phyloP scores from a whole-genome alignment of 495 filamentous ascomycete genomes.

The Penicillium simplicissimum region DNA sequence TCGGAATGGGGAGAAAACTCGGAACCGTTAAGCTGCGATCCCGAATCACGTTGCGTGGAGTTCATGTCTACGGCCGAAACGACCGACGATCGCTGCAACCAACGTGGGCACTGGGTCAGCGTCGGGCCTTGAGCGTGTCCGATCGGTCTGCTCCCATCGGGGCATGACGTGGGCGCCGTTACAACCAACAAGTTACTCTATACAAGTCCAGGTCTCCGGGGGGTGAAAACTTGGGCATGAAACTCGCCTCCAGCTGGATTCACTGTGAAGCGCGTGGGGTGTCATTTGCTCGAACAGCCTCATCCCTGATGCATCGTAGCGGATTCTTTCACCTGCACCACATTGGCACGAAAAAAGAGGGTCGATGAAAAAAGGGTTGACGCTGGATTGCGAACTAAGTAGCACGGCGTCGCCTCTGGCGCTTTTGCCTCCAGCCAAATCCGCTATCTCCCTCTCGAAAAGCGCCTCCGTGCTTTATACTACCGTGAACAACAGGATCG shows the following conservation, averaged over 20 bases:
- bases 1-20: slow-evolving; percentile 34
- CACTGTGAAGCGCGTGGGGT: not conserved
- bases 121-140: slow-evolving; percentile 4
- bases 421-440: not conserved
- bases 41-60: slow-evolving; percentile 26
- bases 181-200: too few relatives aligned
- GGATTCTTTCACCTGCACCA: too few relatives aligned
- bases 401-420: not conserved
- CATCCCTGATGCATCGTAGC: not conserved
- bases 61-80: slow-evolving; percentile 27
- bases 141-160: slow-evolving; percentile 10
- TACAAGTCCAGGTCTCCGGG: not conserved
- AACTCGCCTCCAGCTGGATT: not conserved
- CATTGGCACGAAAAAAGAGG: too few relatives aligned
- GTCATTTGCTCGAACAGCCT: not conserved
- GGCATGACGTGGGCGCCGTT: slow-evolving; percentile 6
- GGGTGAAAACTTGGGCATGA: not conserved
- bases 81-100: slow-evolving; percentile 17
- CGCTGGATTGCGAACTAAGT: not conserved
- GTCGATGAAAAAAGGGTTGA: not conserved
- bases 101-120: not conserved
- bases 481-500: not conserved
- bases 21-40: slow-evolving; percentile 26
- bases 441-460: not conserved
- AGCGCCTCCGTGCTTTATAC: not conserved